phyloP scores from a whole-genome alignment of 192 early-diverging fungal genomes.

The Mortierella alpina region DNA sequence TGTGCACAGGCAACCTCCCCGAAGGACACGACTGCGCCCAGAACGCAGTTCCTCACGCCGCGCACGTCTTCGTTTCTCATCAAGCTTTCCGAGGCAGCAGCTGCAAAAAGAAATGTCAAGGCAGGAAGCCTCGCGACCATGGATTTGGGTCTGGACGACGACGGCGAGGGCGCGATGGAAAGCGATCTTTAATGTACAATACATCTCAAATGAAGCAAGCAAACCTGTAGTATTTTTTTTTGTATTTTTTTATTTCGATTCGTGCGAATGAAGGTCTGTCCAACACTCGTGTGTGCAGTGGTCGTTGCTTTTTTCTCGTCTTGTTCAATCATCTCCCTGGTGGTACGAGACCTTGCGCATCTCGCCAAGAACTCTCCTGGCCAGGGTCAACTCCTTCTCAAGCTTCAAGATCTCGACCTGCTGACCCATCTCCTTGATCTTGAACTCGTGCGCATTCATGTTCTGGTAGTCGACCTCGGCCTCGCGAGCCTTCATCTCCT shows the following conservation, averaged over 20 bases:
- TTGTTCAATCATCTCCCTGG: constrained; percentile 57
- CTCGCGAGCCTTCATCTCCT: constrained; percentile 75
- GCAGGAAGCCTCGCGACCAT: too few species aligned
- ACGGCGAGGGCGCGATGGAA: too few species aligned
- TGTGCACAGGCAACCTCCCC: too few species aligned
- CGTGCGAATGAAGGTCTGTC: neutral
- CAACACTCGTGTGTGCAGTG: neutral
- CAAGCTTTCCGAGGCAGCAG: too few species aligned
- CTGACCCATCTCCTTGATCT: constrained; percentile 97
- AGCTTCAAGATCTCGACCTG: constrained; percentile 97
- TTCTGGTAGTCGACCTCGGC: constrained; percentile 70
- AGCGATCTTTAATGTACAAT: too few species aligned
- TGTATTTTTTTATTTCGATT: neutral
- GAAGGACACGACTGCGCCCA: too few species aligned
- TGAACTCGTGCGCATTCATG: constrained; percentile 92
- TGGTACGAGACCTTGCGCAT: constrained; percentile 91
- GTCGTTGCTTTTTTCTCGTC: neutral
- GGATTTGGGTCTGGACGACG: too few species aligned
- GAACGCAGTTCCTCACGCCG: too few species aligned
- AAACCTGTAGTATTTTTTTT: neutral
- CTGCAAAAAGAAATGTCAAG: too few species aligned
- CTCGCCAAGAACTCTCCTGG: constrained; percentile 89
- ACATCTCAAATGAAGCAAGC: too few species aligned
- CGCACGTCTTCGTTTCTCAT: too few species aligned
- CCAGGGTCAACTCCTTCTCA: constrained; percentile 90